A percentile compares a stretch with the other conserved stretches of the same genome.
Evolutionary conservation across 2,329 filamentous ascomycete genomes (phyloP).

Genomic region (Pseudogymnoascus sp.): DNA sequence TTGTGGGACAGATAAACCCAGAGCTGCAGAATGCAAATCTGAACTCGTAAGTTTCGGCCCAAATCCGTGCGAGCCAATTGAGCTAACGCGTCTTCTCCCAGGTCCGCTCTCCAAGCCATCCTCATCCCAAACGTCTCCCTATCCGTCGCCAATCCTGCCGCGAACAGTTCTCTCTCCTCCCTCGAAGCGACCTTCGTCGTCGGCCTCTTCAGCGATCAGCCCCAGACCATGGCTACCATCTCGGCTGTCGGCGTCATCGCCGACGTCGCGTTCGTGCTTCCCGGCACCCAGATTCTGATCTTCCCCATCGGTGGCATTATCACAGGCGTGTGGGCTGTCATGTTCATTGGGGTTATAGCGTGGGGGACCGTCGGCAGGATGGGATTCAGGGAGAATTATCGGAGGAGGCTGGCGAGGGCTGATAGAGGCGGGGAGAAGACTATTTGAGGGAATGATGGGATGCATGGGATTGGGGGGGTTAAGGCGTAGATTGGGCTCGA

Average conservation of each 20-base stretch:
- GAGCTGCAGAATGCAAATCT: conserved; percentile 46
- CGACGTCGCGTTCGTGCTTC: conserved; percentile 53
- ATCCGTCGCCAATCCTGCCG: conserved; percentile 42
- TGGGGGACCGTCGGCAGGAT: conserved; percentile 60
- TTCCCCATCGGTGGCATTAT: conserved; percentile 64
- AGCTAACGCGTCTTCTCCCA: conserved; percentile 11
- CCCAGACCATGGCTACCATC: conserved; percentile 28
- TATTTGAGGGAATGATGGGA: conserved; percentile 21
- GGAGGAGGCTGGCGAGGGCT: conserved; percentile 39
- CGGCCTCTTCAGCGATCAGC: conserved; percentile 57
- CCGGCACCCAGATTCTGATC: conserved; percentile 59
- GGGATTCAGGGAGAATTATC: conserved; percentile 56
- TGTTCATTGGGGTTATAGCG: conserved; percentile 50
- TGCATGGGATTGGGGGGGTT: background rate
- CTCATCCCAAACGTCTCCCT: conserved; percentile 63
- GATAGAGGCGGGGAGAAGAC: conserved; percentile 27
- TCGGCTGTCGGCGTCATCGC: background rate
- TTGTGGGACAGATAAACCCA: conserved; percentile 60
- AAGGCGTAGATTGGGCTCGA: background rate
- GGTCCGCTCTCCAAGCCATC: conserved; percentile 44
- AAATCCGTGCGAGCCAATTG: background rate
- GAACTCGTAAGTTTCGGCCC: conserved; percentile 46
- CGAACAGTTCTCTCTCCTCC: conserved; percentile 55
- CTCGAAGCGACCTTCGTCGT: conserved; percentile 65
- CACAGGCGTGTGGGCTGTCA: conserved; percentile 51